Base-by-base conservation (phyloP, 2,329 filamentous ascomycete genomes). In the Fusarium humuli region DNA sequence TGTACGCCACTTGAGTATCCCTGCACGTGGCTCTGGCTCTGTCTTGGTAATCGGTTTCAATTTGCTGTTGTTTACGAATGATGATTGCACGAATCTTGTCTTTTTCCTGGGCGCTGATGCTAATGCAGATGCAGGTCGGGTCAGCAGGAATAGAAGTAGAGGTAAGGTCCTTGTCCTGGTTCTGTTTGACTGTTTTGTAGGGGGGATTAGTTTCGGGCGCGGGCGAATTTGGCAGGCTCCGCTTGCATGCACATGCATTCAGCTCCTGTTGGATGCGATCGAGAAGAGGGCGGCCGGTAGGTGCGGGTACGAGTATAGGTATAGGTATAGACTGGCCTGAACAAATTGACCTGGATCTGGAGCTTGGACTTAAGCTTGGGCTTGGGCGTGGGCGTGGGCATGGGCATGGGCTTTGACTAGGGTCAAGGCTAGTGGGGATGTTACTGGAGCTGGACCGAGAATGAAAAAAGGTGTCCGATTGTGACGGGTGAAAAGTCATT, bases 1-100 rank as follows among this genome's bases (percentile, higher is more conserved):
- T 41, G 25, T 64, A 56, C 54, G 53, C 57, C 49, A 57, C 54
- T 41, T 57, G 44, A 20, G 37, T 50, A 53, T 53, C 65, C 42
- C 23, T 54, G 40, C 50, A 52, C 30, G 30, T 49, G 42, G 44
- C 32, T 52, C 23, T 41, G 20, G 44, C 32, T 52, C 25, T 41
- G 20, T 16, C 47, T 44, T 57, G 52, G 52, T 58, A 66, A 47
- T 45, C 52, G 40, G 11, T 7, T 23, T 49, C 16, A 23, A 34
- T 47, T 47, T 47, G 44, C 25, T 29, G 25, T 12, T 47, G 18
- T 16, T n/a, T 34, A 8, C n/a, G 16, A 30, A 18, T 23, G 30
- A n/a, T 23, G 47, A n/a, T 20, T 34, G 20, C 9, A 32, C 16
- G n/a, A 22, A 49, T 16, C 12, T 23, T 23, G 30, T 34, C 23